Base-by-base conservation (phyloP, 2,329 filamentous ascomycete species). In the Penicillium sp. region DNA sequence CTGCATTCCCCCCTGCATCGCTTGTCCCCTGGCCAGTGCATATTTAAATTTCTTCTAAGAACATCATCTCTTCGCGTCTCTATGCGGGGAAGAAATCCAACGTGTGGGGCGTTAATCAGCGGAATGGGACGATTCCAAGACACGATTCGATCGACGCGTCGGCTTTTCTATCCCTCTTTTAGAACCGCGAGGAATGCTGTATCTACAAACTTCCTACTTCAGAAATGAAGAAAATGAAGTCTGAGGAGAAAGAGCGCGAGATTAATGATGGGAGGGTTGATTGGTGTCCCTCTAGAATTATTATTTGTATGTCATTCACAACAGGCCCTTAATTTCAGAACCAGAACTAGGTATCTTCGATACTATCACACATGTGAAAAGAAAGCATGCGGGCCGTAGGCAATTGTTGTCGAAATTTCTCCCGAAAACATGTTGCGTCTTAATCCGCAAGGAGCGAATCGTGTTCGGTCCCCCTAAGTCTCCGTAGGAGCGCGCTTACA, bases 401-500 rank as follows among this genome's bases (percentile, higher is more conserved):
- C 14, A 25, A 38, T 25, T 11, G 22, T 6, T 16, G 4, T 13
- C 16, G 37, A 51, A 25, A 45, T 40, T 25, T 11, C 14, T 51
- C 19, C 52, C 22, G 10, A 14, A 40, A 46, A 8, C 10, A 35
- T 33, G 5, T 35, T 14, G 48, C 28, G 1, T 14, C n/a, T 28
- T 22, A 51, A n/a, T 22, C 26, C 46, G n/a, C 11, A 4, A 26
- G 1, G 48, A 30, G 35, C 35, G 10, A 51, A 51, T 30, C 5
- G 3, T 33, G 30, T 35, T 35, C 22, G n/a, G 25, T 35, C 30
- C 48, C 25, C 11, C 14, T 14, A 4, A 35, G 22, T 51, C 30
- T 33, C 26, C 45, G 14, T 51, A 10, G 28, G 11, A 22, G 48
- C 48, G 30, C n/a, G 46, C 58, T 74, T 71, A 79, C 65, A 79